Conservation (phyloP, 768 basidiomycete genomes). For the Mycena olivaceomarginata region DNA sequence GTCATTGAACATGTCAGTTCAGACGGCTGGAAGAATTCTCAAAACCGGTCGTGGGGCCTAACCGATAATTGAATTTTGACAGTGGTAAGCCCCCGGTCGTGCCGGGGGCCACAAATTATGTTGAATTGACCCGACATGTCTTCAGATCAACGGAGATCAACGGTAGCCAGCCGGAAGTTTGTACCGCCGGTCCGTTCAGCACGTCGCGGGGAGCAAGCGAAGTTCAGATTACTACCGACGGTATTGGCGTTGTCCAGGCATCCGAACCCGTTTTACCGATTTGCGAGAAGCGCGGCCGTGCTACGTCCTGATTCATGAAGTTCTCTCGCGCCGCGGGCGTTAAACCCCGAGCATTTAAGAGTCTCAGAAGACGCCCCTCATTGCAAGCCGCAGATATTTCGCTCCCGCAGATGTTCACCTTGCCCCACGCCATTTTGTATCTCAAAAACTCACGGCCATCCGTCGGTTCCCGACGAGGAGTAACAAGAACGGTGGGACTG, state of each 20-base stretch:
- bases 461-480: no score
- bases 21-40: constrained; percentile 26
- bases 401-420: no score
- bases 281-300: neutral
- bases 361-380: no score
- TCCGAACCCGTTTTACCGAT: constrained; percentile 11
- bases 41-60: constrained; percentile 19
- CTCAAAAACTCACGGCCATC: no score
- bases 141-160: constrained; percentile 2
- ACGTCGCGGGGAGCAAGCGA: constrained; percentile 8
- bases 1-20: constrained; percentile 25
- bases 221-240: constrained; percentile 11
- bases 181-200: constrained; percentile 7
- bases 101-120: constrained; percentile 23
- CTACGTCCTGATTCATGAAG: no score
- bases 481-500: no score
- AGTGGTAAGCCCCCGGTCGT: constrained; percentile 22
- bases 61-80: constrained; percentile 27
- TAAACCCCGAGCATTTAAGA: no score
- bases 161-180: constrained; percentile 16
- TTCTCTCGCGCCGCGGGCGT: no score
- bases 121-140: constrained; percentile 19
- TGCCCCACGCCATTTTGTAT: no score
- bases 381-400: no score
- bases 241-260: constrained; percentile 15